A percentile compares a stretch with the other conserved stretches of the same genome.
These are phyloP conservation scores for Crocinoboletus sp. DNA, from an alignment of 1,284 basidiomycete species.

Conservation along the genomic window DNA sequence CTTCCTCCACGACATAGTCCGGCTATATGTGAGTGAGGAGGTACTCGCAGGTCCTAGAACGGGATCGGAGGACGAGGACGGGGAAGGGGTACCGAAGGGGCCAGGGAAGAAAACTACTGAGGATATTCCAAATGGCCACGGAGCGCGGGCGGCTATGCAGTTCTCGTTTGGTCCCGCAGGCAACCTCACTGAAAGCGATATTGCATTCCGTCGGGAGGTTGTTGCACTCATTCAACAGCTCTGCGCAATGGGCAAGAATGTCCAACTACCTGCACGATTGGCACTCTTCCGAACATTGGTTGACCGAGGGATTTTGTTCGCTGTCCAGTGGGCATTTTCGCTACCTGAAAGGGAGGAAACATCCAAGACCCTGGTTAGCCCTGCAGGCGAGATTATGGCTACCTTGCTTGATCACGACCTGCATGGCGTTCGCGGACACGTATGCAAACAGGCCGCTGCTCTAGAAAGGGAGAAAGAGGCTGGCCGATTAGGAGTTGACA, in stretches of 20 bases:
- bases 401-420: slow-evolving; percentile 91
- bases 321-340: slow-evolving; percentile 87
- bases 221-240: slow-evolving; percentile 90
- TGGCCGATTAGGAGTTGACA: slow-evolving; percentile 52
- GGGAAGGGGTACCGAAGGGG: slow-evolving; percentile 22
- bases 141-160: slow-evolving; percentile 23
- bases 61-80: slow-evolving; percentile 30
- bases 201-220: slow-evolving; percentile 62
- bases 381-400: slow-evolving; percentile 85
- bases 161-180: slow-evolving; percentile 53
- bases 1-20: slow-evolving; percentile 78
- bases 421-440: slow-evolving; percentile 79
- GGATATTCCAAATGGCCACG: slow-evolving; percentile 27
- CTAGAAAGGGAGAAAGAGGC: slow-evolving; percentile 56
- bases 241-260: slow-evolving; percentile 94
- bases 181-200: slow-evolving; percentile 45
- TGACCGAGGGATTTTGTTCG: slow-evolving; percentile 85
- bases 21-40: slow-evolving; percentile 69
- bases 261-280: slow-evolving; percentile 86
- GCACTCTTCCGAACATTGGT: slow-evolving; percentile 87
- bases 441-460: slow-evolving; percentile 74
- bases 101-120: slow-evolving; percentile 31
- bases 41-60: slow-evolving; percentile 40
- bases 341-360: slow-evolving; percentile 45
- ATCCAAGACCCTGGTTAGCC: slow-evolving; percentile 55